Evolutionary conservation across 139 green algal genomes (phyloP).

Genomic region (Chlorella sorokiniana): DNA sequence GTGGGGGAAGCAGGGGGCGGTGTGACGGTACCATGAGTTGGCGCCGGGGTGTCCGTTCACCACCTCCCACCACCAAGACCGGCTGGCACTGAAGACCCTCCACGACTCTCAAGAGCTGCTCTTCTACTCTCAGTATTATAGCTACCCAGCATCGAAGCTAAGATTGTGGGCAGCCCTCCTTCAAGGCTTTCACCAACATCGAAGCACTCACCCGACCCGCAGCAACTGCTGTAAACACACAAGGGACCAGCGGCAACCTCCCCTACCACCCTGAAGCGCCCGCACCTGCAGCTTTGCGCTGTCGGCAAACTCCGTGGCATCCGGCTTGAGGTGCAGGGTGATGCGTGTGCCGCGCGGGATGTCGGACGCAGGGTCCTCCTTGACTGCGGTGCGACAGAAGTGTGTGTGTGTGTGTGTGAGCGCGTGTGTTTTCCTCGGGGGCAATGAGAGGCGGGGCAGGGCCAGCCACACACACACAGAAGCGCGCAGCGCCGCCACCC

Average conservation of each 20-base stretch:
- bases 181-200: too few species aligned
- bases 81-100: too few species aligned
- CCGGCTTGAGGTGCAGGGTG: slow-evolving; percentile 95
- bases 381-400: slow-evolving; percentile 16
- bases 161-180: too few species aligned
- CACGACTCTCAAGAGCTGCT: too few species aligned
- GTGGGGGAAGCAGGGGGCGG: neutral
- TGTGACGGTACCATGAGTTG: too few species aligned
- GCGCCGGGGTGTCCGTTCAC: too few species aligned
- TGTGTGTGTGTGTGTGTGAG: neutral
- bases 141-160: too few species aligned
- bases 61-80: too few species aligned
- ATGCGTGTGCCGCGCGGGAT: slow-evolving; percentile 85
- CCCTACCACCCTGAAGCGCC: neutral
- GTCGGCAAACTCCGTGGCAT: slow-evolving; percentile 83
- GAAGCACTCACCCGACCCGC: too few species aligned
- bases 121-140: too few species aligned
- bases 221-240: too few species aligned
- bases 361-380: slow-evolving; percentile 53
- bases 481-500: neutral
- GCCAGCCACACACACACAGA: neutral
- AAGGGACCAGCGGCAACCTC: neutral
- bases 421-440: neutral
- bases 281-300: slow-evolving; percentile 62
- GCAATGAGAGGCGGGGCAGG: neutral